A percentile compares a stretch with the other conserved stretches of the same genome.
Conservation (phyloP, 179 eudicot species). For the Silene noctiflora region DNA sequence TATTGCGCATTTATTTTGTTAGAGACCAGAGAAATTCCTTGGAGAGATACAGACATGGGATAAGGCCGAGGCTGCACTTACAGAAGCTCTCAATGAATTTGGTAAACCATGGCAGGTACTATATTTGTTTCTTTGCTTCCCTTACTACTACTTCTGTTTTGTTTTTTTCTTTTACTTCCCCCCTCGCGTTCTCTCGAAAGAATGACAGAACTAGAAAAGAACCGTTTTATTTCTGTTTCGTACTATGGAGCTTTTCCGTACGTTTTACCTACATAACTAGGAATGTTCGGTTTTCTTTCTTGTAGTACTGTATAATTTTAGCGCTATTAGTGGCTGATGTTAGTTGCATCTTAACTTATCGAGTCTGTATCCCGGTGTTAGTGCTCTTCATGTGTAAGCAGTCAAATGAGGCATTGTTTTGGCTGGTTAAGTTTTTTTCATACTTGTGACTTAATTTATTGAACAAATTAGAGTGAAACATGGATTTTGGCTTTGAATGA, state of each 20-base stretch:
- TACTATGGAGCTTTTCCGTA: no score
- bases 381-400: no score
- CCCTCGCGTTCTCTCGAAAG: neutral
- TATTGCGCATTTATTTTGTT: slow-evolving; percentile 6
- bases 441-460: no score
- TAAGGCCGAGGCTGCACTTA: slow-evolving; percentile 82
- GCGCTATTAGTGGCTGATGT: neutral
- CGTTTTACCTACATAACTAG: neutral
- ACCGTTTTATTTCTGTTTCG: neutral
- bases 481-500: no score
- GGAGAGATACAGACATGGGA: slow-evolving; percentile 86
- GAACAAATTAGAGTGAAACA: no score
- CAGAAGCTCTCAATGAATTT: slow-evolving; percentile 81
- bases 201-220: neutral
- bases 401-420: no score
- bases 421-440: no score
- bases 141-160: neutral
- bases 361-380: neutral
- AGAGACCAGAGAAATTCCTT: slow-evolving; percentile 96
- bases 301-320: neutral
- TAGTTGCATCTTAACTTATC: neutral
- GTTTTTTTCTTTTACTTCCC: neutral
- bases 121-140: neutral
- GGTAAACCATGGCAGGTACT: slow-evolving; percentile 93
- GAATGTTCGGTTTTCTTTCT: neutral